phyloP scores from a whole-genome alignment of 1,284 basidiomycete genomes.

The Inonotus obliquus region DNA sequence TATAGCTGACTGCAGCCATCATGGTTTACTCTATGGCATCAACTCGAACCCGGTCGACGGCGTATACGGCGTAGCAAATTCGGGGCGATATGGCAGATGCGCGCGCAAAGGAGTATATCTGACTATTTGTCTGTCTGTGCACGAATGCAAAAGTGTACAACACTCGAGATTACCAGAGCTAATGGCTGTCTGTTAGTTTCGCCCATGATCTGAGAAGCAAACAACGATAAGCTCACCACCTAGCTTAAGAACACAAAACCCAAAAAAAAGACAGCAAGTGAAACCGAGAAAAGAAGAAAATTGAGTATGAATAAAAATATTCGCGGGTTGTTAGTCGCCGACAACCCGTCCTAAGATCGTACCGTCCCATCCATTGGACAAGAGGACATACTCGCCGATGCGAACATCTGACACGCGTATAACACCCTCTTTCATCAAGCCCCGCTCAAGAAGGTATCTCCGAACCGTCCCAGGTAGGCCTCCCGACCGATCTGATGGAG shows the following conservation, averaged over 20 bases:
- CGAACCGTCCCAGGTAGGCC: slow-evolving; percentile 68
- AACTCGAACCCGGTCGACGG: slow-evolving; percentile 1
- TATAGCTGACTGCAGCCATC: too few relatives aligned
- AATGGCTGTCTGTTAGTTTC: neutral
- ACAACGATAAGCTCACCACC: neutral
- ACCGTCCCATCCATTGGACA: slow-evolving; percentile 61
- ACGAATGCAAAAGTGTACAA: neutral
- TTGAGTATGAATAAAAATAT: neutral
- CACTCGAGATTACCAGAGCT: slow-evolving; percentile 1
- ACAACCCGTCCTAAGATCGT: slow-evolving; percentile 18
- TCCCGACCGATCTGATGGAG: slow-evolving; percentile 52
- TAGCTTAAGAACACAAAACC: neutral
- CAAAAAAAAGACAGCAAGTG: neutral
- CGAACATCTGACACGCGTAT: slow-evolving; percentile 41
- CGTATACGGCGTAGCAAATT: neutral
- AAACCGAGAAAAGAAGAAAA: neutral
- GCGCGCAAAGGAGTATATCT: neutral
- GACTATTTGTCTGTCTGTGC: neutral
- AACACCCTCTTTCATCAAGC: slow-evolving; percentile 39
- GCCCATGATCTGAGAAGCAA: neutral
- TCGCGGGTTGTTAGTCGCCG: neutral
- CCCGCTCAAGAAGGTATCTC: slow-evolving; percentile 57
- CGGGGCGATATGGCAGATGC: neutral
- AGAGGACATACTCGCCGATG: slow-evolving; percentile 56
- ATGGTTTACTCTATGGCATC: neutral